phyloP scores from a whole-genome alignment of 495 filamentous ascomycete species.

The Xylaria cubensis region DNA sequence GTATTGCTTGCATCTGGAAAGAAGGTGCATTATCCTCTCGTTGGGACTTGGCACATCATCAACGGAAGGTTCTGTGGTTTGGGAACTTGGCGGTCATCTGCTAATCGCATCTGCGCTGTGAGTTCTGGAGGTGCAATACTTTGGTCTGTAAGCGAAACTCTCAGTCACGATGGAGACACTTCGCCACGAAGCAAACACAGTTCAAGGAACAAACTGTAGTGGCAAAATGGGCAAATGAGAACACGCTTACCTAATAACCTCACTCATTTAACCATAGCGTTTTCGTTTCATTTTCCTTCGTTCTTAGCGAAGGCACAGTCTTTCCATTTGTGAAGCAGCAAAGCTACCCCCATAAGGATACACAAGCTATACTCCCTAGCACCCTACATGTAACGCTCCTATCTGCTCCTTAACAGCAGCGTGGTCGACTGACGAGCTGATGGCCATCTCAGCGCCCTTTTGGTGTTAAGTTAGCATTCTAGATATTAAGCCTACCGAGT shows the following conservation, averaged over 20 bases:
- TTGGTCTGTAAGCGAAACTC: constrained; percentile 20
- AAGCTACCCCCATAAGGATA: too few species aligned
- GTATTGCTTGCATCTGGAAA: constrained; percentile 25
- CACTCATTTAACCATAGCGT: neutral
- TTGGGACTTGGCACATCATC: constrained; percentile 26
- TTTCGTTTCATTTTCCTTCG: too few species aligned
- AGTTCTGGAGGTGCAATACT: constrained; percentile 27
- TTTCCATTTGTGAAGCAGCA: too few species aligned
- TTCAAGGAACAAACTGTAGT: neutral
- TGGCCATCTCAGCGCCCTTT: neutral
- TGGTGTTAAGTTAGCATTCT: neutral
- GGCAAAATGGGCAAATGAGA: neutral
- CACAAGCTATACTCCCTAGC: too few species aligned
- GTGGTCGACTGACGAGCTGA: neutral
- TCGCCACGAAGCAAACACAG: neutral
- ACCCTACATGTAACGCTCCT: too few species aligned
- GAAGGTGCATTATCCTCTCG: constrained; percentile 23
- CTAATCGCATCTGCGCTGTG: constrained; percentile 28
- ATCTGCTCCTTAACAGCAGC: too few species aligned
- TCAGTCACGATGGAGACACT: neutral
- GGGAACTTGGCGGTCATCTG: constrained; percentile 27
- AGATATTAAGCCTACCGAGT: neutral
- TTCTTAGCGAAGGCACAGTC: too few species aligned
- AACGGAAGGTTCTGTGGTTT: constrained; percentile 21
- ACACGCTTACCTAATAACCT: neutral